A percentile compares a stretch with the other conserved stretches of the same genome.
These are phyloP conservation scores for Peronospora farinosa DNA, from an alignment of 352 stramenopile genomes.

Conservation along the genomic window DNA sequence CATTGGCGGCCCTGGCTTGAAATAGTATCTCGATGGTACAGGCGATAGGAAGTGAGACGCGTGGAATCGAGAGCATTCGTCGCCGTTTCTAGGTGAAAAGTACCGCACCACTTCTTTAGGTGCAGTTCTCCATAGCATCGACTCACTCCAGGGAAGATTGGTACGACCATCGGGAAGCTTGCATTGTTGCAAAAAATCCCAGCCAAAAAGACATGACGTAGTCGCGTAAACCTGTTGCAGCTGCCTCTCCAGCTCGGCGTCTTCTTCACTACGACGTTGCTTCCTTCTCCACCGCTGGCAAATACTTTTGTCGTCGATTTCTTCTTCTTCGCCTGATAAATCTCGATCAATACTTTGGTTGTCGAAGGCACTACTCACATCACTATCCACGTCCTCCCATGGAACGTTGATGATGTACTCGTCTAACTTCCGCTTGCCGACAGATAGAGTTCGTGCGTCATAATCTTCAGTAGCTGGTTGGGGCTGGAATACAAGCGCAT, in stretches of 20 bases:
- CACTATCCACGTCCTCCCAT: constrained; percentile 27
- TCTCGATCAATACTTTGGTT: constrained; percentile 14
- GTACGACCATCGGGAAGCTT: constrained; percentile 27
- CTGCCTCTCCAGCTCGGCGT: constrained; percentile 54
- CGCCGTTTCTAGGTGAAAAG: constrained; percentile 37
- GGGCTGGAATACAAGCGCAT: constrained; percentile 53
- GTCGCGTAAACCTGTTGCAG: constrained; percentile 72
- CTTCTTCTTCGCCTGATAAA: constrained; percentile 23
- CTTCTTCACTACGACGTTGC: constrained; percentile 40
- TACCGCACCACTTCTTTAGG: constrained; percentile 71
- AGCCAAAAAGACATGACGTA: constrained; percentile 62
- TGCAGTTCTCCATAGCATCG: constrained; percentile 55
- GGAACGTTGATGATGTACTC: constrained; percentile 55
- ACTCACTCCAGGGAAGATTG: constrained; percentile 39
- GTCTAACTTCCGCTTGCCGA: constrained; percentile 65
- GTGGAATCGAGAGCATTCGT: constrained; percentile 27
- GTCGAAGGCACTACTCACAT: constrained; percentile 14
- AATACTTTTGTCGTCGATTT: constrained; percentile 9
- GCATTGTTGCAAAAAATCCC: constrained; percentile 60
- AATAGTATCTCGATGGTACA: constrained; percentile 49
- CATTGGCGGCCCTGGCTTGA: constrained; percentile 15
- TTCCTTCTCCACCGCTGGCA: constrained; percentile 22
- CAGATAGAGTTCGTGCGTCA: constrained; percentile 6
- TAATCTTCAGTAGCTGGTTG: constrained; percentile 8
- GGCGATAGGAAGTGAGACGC: constrained; percentile 13